Conservation (phyloP, 331 rosid genomes). For the Acacia pycnantha region DNA sequence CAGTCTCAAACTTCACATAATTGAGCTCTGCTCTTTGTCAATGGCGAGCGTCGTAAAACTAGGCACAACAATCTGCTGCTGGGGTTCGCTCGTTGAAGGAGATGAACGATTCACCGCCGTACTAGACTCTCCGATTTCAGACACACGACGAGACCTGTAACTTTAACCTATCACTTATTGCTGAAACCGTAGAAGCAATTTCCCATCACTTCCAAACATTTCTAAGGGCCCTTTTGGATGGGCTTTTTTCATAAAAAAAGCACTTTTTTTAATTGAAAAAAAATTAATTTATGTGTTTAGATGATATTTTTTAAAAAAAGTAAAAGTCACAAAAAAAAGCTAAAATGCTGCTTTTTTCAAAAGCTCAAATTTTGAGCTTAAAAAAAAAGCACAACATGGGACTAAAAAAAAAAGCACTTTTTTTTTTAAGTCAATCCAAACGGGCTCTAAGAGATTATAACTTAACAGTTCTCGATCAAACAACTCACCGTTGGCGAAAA, state of each 20-base stretch:
- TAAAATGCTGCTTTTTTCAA: no score
- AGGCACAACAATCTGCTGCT: not conserved
- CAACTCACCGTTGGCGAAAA: constrained; percentile 48
- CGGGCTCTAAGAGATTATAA: not conserved
- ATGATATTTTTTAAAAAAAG: no score
- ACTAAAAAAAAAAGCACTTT: no score
- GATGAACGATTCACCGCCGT: constrained; percentile 18
- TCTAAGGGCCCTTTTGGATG: no score
- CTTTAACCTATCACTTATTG: constrained; percentile 3
- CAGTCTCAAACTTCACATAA: not conserved
- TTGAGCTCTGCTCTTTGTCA: constrained; percentile 22
- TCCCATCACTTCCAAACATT: not conserved
- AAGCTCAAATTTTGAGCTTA: no score
- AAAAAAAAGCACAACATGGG: no score
- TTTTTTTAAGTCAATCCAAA: no score
- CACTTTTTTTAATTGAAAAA: no score
- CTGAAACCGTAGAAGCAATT: not conserved
- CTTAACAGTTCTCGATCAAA: not conserved
- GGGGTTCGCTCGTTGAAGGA: constrained; percentile 25
- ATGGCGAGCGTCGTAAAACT: constrained; percentile 13
- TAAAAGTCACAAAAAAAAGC: no score
- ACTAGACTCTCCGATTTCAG: constrained; percentile 38
- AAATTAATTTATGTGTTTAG: no score
- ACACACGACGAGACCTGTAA: constrained; percentile 38
- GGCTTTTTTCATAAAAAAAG: no score